These are phyloP conservation scores for Passiflora organensis DNA, from an alignment of 345 rosid genomes.

Conservation along the genomic window DNA sequence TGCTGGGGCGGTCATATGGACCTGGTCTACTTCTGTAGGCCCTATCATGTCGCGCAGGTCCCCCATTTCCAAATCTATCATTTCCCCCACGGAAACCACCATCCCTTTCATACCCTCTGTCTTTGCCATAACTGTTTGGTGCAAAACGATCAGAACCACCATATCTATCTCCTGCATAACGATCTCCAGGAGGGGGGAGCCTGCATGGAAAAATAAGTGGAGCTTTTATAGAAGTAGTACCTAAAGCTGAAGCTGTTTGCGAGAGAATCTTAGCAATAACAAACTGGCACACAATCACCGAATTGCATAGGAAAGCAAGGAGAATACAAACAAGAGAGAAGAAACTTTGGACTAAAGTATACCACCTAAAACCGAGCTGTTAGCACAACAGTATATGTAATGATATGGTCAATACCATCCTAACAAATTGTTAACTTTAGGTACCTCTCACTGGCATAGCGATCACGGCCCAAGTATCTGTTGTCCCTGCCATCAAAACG, in stretches of 20 bases:
- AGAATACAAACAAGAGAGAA: neutral
- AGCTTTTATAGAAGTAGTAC: too few species aligned
- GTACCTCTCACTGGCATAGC: slow-evolving; percentile 73
- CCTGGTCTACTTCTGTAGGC: slow-evolving; percentile 63
- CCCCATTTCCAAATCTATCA: slow-evolving; percentile 72
- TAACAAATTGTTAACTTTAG: neutral
- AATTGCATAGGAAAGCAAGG: too few species aligned
- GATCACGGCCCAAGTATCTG: slow-evolving; percentile 68
- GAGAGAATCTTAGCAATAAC: too few species aligned
- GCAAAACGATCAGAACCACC: slow-evolving; percentile 72
- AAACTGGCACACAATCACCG: too few species aligned
- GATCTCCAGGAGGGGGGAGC: slow-evolving; percentile 66
- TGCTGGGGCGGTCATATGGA: slow-evolving; percentile 78
- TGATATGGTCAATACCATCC: neutral
- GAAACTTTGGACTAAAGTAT: too few species aligned
- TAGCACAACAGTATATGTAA: too few species aligned
- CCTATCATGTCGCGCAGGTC: slow-evolving; percentile 60
- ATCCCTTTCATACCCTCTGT: slow-evolving; percentile 71
- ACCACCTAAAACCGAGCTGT: neutral
- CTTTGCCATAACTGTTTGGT: slow-evolving; percentile 61
- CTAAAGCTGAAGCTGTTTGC: too few species aligned
- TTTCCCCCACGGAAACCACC: slow-evolving; percentile 49
- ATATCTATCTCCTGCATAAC: slow-evolving; percentile 62
- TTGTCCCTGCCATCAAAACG: slow-evolving; percentile 69
- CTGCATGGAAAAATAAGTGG: slow-evolving; percentile 31